A percentile compares a stretch with the other conserved stretches of the same genome.
Evolutionary conservation across 1,139 yeast species (phyloP).

Genomic region (Pichia sp.): DNA sequence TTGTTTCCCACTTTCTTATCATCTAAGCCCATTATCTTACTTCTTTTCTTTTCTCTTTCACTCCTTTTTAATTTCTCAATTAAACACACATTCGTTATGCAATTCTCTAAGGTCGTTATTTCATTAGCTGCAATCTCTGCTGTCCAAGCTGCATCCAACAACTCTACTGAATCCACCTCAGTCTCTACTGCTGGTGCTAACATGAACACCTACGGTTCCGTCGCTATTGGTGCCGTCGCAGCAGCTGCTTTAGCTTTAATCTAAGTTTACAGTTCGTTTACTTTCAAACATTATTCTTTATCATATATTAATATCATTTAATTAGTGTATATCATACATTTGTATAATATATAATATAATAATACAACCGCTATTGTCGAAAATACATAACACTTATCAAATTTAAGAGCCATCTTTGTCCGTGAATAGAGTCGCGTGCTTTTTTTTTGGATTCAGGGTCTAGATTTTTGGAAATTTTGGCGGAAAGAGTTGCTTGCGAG

Average conservation of each 20-base stretch:
- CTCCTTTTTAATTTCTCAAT: not conserved
- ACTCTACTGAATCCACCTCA: conserved; percentile 23
- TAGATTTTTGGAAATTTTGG: no score
- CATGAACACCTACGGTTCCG: conserved; percentile 40
- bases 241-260: conserved; percentile 68
- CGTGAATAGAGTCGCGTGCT: no score
- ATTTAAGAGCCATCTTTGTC: no score
- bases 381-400: no score
- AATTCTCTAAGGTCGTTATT: conserved; percentile 46
- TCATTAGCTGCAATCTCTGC: conserved; percentile 35
- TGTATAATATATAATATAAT: not conserved
- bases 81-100: conserved; percentile 31
- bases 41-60: not conserved
- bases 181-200: conserved; percentile 30
- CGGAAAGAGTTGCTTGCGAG: no score
- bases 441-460: no score
- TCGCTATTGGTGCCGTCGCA: conserved; percentile 64
- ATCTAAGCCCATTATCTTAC: not conserved
- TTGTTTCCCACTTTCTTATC: not conserved
- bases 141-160: conserved; percentile 35
- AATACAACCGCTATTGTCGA: no score
- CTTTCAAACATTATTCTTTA: no score
- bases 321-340: no score
- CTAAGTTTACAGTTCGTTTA: conserved; percentile 28
- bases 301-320: no score